Evolutionary conservation across 2,329 filamentous ascomycete genomes (phyloP).

Genomic region (Nothophaeocryptopus gaeumannii): DNA sequence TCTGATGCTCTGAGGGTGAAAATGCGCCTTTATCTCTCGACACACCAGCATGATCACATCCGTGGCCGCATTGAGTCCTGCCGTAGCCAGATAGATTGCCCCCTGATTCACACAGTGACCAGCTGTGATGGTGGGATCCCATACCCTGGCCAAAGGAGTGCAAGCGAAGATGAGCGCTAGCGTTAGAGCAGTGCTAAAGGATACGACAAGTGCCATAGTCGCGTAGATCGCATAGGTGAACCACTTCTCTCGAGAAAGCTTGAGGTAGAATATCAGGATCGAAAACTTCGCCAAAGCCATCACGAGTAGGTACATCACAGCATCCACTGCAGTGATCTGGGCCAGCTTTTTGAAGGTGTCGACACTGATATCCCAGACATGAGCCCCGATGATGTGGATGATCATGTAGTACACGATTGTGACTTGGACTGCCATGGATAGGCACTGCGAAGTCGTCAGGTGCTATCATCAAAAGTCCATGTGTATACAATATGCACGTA

Average conservation of each 20-base stretch:
- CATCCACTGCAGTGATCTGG: conserved; percentile 8
- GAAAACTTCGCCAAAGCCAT: conserved; percentile 20
- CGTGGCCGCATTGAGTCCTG: conserved; percentile 18
- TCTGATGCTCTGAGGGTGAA: neutral
- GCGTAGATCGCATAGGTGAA: conserved; percentile 14
- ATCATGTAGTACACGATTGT: conserved; percentile 12
- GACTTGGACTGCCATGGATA: conserved; percentile 16
- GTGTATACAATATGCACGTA: neutral
- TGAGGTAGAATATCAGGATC: conserved; percentile 16
- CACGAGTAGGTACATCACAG: conserved; percentile 10
- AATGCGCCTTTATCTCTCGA: neutral
- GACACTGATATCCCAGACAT: conserved; percentile 14
- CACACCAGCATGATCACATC: conserved; percentile 16
- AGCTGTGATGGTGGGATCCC: conserved; percentile 16
- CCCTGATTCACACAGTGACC: conserved; percentile 16
- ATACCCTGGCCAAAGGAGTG: conserved; percentile 11
- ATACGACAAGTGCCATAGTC: conserved; percentile 10
- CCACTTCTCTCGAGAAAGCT: conserved; percentile 14
- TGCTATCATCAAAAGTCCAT: neutral
- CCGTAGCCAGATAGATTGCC: conserved; percentile 15
- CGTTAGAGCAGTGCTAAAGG: conserved; percentile 9
- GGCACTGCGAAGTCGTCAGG: neutral
- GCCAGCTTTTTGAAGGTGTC: conserved; percentile 3
- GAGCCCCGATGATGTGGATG: conserved; percentile 8
- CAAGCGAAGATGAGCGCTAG: conserved; percentile 17